These are phyloP conservation scores for Xenosphaeropsis pyriputrescens DNA, from an alignment of 2,329 filamentous ascomycete genomes.

Conservation along the genomic window DNA sequence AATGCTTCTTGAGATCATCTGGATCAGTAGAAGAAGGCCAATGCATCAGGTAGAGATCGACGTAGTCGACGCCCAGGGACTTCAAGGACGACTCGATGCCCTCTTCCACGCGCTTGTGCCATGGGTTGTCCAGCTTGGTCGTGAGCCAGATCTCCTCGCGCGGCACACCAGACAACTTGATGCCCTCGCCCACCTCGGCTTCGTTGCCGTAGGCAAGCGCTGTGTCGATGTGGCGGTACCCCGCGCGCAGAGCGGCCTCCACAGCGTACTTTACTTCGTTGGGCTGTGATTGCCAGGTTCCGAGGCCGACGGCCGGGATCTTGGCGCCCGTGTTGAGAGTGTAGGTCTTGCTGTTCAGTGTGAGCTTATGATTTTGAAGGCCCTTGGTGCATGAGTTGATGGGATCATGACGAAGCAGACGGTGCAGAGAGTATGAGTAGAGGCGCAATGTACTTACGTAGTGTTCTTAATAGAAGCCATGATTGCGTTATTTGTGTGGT, in stretches of 20 bases:
- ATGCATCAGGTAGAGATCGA: constrained; percentile 60
- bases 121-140: constrained; percentile 72
- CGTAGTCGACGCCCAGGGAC: constrained; percentile 46
- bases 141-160: constrained; percentile 56
- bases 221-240: constrained; percentile 69
- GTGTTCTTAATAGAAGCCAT: constrained; percentile 1
- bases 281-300: constrained; percentile 65
- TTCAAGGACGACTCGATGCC: constrained; percentile 44
- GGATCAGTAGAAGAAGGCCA: constrained; percentile 55
- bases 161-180: constrained; percentile 48
- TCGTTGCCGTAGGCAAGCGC: constrained; percentile 64
- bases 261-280: constrained; percentile 56
- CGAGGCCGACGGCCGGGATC: constrained; percentile 64
- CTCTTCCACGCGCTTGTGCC: constrained; percentile 54
- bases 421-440: background rate
- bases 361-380: constrained; percentile 8
- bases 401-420: background rate
- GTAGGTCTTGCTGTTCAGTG: constrained; percentile 32
- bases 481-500: background rate
- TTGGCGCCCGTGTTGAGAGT: constrained; percentile 63
- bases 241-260: constrained; percentile 48
- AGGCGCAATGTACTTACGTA: background rate
- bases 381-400: background rate
- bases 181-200: constrained; percentile 49
- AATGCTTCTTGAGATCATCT: constrained; percentile 48